Evolutionary conservation across 768 basidiomycete genomes (phyloP), one percentile per base, ranked within the genome.

Genomic region (Kwoniella mangroviensis): DNA sequence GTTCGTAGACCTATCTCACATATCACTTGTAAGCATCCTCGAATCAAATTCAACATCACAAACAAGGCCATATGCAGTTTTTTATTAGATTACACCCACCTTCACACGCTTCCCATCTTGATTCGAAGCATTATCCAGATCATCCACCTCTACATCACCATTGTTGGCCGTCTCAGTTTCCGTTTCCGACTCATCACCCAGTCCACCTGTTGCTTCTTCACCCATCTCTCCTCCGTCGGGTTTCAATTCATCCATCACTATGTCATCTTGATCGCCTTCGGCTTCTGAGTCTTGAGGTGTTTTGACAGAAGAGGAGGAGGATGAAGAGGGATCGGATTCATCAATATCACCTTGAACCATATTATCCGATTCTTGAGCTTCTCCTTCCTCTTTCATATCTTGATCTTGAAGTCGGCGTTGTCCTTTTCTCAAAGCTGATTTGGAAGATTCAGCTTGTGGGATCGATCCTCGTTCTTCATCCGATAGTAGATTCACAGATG

Each of bases 1-100:
- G 90, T 83, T 95, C 91, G 84, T 99, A 98, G 28, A 99, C 96
- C 91, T 99, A 56, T 58, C 12, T 54, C 53, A 54, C 12, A 28
- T 40, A n/a, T 17, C 41, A 41, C 24, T n/a, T 42, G 21, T 15
- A 49, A 55, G 28, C 24, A 55, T 7, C 34, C n/a, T 62, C 40
- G 45, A 9, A 57, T 15, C 65, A 57, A 59, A 19, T 22, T 12
- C 19, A 51, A 34, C 34, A 34, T 34, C 6, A 34, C 4, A 34
- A 34, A 34, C 34, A 7, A 34, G 34, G 3, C 6, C 34, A 34
- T 34, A 9, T 51, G 17, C 4, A 51, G 15, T 17, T 17, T 51
- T 51, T 51, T 15, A 51, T 51, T 10, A 26, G 34, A 53, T 13
- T 57, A n/a, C 60, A 52, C 73, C 24, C 66, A 78, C 79, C 75